Conservation (phyloP, 164 flowering plant genomes). For the Santalum album region DNA sequence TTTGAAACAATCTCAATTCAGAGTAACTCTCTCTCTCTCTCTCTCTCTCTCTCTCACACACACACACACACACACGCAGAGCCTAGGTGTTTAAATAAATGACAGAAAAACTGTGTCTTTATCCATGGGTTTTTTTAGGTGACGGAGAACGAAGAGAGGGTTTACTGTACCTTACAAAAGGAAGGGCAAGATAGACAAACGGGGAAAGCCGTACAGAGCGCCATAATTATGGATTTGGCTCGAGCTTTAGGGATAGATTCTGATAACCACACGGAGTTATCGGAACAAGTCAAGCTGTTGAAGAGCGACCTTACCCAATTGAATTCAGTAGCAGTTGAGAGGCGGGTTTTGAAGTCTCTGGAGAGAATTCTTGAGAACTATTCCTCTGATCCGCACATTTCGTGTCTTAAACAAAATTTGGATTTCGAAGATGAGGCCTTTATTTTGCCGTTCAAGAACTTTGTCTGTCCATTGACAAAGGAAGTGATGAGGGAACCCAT, state of each 20-base stretch:
- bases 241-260: slow-evolving; percentile 39
- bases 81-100: too few species aligned
- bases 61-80: too few species aligned
- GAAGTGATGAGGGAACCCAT: slow-evolving; percentile 63
- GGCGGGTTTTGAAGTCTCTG: slow-evolving; percentile 32
- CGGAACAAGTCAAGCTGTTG: slow-evolving; percentile 36
- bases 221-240: slow-evolving; percentile 54
- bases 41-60: not conserved
- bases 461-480: slow-evolving; percentile 59
- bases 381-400: slow-evolving; percentile 20
- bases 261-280: slow-evolving; percentile 24
- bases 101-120: too few species aligned
- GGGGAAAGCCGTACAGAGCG: slow-evolving; percentile 52
- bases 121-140: slow-evolving; percentile 25
- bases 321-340: slow-evolving; percentile 20
- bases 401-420: slow-evolving; percentile 11
- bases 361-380: slow-evolving; percentile 32
- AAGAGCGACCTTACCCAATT: slow-evolving; percentile 27
- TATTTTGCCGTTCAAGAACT: slow-evolving; percentile 42
- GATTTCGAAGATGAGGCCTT: slow-evolving; percentile 40
- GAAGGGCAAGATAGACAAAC: slow-evolving; percentile 32
- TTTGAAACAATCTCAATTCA: slow-evolving; percentile 44
- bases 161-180: slow-evolving; percentile 28
- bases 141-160: slow-evolving; percentile 52
- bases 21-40: slow-evolving; percentile 13